Evolutionary conservation across 306 rosid species (phyloP).

Genomic region (Lathyrus oleraceus): DNA sequence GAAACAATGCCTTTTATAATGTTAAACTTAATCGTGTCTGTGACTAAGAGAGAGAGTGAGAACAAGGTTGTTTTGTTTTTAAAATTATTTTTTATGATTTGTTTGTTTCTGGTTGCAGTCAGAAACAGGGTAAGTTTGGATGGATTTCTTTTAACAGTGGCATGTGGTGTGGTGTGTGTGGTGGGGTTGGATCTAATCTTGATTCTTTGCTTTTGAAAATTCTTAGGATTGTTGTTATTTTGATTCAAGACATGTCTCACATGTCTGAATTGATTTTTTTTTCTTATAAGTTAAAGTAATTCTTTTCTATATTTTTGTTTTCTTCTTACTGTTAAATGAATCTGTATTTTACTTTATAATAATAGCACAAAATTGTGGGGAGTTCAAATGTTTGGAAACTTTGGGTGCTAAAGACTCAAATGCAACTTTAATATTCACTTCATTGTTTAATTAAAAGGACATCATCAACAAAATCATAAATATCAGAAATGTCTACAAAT

Average conservation of each 20-base stretch:
- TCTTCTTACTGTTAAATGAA: background rate
- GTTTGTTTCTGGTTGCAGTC: conserved; percentile 15
- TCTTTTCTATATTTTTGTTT: conserved; percentile 13
- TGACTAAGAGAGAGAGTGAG: background rate
- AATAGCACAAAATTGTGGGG: too few relatives aligned
- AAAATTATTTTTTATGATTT: background rate
- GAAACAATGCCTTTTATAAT: conserved; percentile 50
- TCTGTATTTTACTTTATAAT: too few relatives aligned
- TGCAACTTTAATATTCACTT: too few relatives aligned
- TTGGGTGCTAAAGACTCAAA: too few relatives aligned
- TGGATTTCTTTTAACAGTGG: conserved; percentile 32
- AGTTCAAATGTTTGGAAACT: too few relatives aligned
- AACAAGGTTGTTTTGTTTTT: background rate
- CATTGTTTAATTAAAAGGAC: too few relatives aligned
- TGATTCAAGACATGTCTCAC: background rate
- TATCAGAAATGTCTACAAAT: too few relatives aligned
- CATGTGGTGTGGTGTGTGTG: conserved; percentile 47
- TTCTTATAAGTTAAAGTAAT: conserved; percentile 9
- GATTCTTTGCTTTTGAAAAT: conserved; percentile 33
- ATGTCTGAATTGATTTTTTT: background rate
- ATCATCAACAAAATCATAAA: too few relatives aligned
- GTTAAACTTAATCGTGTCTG: background rate
- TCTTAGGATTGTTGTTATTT: conserved; percentile 16
- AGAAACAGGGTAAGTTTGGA: conserved; percentile 20
- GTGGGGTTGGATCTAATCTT: conserved; percentile 50